Evolutionary conservation across 2,329 filamentous ascomycete genomes (phyloP).

Genomic region (Aspergillus oerlinghausenensis): DNA sequence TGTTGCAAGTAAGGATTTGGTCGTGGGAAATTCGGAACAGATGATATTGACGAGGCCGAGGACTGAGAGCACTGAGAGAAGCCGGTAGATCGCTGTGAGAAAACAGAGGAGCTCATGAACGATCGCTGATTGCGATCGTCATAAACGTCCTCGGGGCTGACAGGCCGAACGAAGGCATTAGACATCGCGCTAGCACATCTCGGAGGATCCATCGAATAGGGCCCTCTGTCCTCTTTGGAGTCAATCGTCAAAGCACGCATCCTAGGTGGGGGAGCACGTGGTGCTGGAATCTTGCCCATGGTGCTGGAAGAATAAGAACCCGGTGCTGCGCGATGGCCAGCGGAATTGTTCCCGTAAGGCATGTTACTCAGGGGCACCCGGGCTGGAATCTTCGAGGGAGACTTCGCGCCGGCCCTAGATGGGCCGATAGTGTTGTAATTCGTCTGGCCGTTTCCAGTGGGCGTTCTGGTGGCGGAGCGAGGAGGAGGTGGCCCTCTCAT

Average conservation of each 20-base stretch:
- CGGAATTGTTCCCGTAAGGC: slow-evolving; percentile 64
- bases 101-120: slow-evolving; percentile 42
- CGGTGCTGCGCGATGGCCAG: slow-evolving; percentile 60
- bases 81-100: slow-evolving; percentile 34
- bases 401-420: slow-evolving; percentile 33
- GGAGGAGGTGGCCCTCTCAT: slow-evolving; percentile 38
- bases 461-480: slow-evolving; percentile 45
- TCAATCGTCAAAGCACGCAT: slow-evolving; percentile 77
- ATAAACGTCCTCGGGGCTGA: slow-evolving; percentile 77
- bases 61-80: slow-evolving; percentile 41
- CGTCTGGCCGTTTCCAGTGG: slow-evolving; percentile 37
- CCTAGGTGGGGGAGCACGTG: slow-evolving; percentile 71
- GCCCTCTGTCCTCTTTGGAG: slow-evolving; percentile 38
- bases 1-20: slow-evolving; percentile 34
- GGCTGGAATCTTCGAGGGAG: slow-evolving; percentile 46
- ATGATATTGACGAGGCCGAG: slow-evolving; percentile 35
- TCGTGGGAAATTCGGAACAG: slow-evolving; percentile 28
- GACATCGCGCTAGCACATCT: slow-evolving; percentile 51
- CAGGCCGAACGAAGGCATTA: slow-evolving; percentile 51
- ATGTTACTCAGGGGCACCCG: slow-evolving; percentile 45
- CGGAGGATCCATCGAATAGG: slow-evolving; percentile 35
- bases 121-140: slow-evolving; percentile 57
- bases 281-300: slow-evolving; percentile 46
- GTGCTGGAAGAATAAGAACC: slow-evolving; percentile 39
- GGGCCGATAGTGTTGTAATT: slow-evolving; percentile 36